Evolutionary conservation across 805 yeast species (phyloP), one percentile per base, ranked within the genome.

Genomic region (Candida corydali): DNA sequence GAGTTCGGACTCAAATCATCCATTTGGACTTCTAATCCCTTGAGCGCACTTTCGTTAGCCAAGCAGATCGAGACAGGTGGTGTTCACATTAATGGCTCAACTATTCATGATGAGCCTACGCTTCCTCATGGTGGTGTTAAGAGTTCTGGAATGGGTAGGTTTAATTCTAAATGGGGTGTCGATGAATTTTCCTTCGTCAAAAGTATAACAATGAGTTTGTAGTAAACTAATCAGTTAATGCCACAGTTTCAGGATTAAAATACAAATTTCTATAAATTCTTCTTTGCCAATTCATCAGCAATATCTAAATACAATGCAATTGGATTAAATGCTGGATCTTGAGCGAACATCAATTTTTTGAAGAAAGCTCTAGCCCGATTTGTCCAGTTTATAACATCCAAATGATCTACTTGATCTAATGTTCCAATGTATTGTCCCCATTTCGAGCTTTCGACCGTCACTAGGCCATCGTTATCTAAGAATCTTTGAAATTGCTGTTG

Each of bases 371-470:
- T 70, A 3, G 73, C 40, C 3, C 68, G 52, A 48, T 80, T 82
- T 33, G 80, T 74, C 94, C 95, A 82, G 52, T 88, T 89, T 34
- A 88, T 86, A 41, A 87, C 62, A 55, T 89, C 96, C 41, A 86
- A 63, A 59, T 88, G 97, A 58, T 88, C 96, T 3, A 83, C 86
- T 44, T 79, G 73, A 27, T 76, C 76, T 24, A 89, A 55, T 0
- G 93, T 84, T 0, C 96, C 97, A 45, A 79, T 54, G 57, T 84
- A 86, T 30, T 76, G 61, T 0, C 96, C 96, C 96, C 96, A 88
- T 49, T 73, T 75, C 1, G 94, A 65, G 40, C 93, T 83, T 26
- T 68, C 62, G 2, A 86, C 82, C 42, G 91, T 81, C 2, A 88
- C 94, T 64, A 89, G 59, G 0, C 97, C 97, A 60, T 88, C 97